Conservation (phyloP, 768 basidiomycete species). For the Trametopsis cervina region DNA sequence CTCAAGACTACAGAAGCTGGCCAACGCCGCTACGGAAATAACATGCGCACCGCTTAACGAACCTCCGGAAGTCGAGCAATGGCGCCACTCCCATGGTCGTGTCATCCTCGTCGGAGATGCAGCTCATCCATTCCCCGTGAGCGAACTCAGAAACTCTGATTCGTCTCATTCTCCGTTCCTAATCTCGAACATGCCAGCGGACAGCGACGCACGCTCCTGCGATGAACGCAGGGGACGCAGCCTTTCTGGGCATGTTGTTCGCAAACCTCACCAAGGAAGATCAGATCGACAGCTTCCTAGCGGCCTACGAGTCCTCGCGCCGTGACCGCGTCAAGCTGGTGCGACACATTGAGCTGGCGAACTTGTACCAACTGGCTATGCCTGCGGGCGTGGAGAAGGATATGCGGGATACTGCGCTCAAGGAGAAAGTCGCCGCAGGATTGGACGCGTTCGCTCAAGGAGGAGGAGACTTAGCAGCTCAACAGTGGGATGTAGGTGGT, state of each 20-base stretch:
- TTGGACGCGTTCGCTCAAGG: constrained; percentile 8
- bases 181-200: constrained; percentile 12
- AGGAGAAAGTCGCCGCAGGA: constrained; percentile 6
- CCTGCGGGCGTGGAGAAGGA: constrained; percentile 16
- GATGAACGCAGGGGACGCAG: constrained; percentile 23
- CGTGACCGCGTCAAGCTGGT: constrained; percentile 18
- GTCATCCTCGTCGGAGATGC: constrained; percentile 26
- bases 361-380: constrained; percentile 17
- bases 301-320: constrained; percentile 22
- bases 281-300: constrained; percentile 22
- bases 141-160: background rate
- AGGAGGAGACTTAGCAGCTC: constrained; percentile 3
- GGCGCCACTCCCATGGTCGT: constrained; percentile 23
- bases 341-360: constrained; percentile 12
- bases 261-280: constrained; percentile 19
- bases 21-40: constrained; percentile 3
- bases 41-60: constrained; percentile 6
- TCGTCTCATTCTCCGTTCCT: background rate
- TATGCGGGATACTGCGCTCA: constrained; percentile 9
- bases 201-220: constrained; percentile 16
- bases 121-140: constrained; percentile 26
- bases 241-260: constrained; percentile 28
- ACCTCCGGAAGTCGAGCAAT: constrained; percentile 20
- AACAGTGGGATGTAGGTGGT: constrained; percentile 5
- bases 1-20: constrained; percentile 15